phyloP scores from a whole-genome alignment of 177 flowering plant genomes.

The Vitis hybrid region DNA sequence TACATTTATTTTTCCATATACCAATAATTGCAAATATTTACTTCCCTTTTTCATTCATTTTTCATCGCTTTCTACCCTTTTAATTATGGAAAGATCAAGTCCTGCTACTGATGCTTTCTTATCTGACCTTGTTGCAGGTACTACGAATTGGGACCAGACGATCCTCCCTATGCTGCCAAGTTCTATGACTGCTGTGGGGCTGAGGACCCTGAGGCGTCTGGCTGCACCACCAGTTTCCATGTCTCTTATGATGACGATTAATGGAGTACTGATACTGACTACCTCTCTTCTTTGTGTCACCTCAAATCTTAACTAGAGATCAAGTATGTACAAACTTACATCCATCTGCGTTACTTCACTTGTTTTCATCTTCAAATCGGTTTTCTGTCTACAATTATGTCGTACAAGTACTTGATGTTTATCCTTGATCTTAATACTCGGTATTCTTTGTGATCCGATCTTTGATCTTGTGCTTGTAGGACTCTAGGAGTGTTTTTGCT shows the following conservation, averaged over 20 bases:
- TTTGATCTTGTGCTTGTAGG: too few species aligned
- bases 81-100: neutral
- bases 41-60: neutral
- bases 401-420: too few species aligned
- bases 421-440: too few species aligned
- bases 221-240: constrained; percentile 72
- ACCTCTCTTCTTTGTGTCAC: neutral
- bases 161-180: constrained; percentile 97
- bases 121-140: constrained; percentile 50
- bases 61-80: neutral
- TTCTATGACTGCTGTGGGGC: constrained; percentile 97
- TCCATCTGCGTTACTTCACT: neutral
- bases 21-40: neutral
- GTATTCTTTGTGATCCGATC: too few species aligned
- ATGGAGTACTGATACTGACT: neutral
- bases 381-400: too few species aligned
- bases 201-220: constrained; percentile 79
- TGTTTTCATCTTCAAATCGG: too few species aligned
- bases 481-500: too few species aligned
- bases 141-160: constrained; percentile 86
- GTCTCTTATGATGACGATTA: constrained; percentile 81
- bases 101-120: constrained; percentile 1
- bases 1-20: too few species aligned
- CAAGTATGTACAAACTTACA: neutral
- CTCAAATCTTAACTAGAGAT: constrained; percentile 3